phyloP scores from a whole-genome alignment of 106 monocot genomes.

The Dioscorea dumetorum region DNA sequence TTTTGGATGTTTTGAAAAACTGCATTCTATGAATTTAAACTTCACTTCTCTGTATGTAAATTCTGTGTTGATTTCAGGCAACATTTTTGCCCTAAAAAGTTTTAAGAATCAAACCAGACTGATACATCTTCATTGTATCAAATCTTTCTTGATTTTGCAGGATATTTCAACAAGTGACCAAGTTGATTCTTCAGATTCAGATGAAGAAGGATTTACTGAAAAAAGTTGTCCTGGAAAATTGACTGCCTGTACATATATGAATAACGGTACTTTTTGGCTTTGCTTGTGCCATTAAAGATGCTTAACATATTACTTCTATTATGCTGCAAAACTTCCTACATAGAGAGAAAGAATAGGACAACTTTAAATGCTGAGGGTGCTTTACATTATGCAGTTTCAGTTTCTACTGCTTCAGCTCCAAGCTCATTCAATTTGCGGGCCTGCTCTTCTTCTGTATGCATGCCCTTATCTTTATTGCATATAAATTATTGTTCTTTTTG shows the following conservation, averaged over 20 bases:
- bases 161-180: slow-evolving; percentile 19
- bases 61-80: too few relatives aligned
- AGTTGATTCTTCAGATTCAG: slow-evolving; percentile 40
- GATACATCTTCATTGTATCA: background rate
- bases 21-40: too few relatives aligned
- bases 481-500: too few relatives aligned
- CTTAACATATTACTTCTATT: too few relatives aligned
- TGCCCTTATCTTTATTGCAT: background rate
- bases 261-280: slow-evolving; percentile 8
- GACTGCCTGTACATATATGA: slow-evolving; percentile 13
- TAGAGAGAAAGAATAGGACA: background rate
- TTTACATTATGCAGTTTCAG: slow-evolving; percentile 2
- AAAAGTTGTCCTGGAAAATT: slow-evolving; percentile 13
- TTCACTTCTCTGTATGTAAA: too few relatives aligned
- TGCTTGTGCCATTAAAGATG: too few relatives aligned
- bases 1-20: too few relatives aligned
- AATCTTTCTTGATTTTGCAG: slow-evolving; percentile 18
- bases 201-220: slow-evolving; percentile 18
- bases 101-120: background rate
- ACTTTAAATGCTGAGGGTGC: background rate
- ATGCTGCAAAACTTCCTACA: background rate
- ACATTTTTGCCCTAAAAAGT: background rate
- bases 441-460: slow-evolving; percentile 50
- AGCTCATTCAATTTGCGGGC: slow-evolving; percentile 25
- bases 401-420: slow-evolving; percentile 8